A percentile compares a stretch with the other conserved stretches of the same genome.
Evolutionary conservation across 805 yeast genomes (phyloP).

Genomic region (Priceomyces fermenticarens): DNA sequence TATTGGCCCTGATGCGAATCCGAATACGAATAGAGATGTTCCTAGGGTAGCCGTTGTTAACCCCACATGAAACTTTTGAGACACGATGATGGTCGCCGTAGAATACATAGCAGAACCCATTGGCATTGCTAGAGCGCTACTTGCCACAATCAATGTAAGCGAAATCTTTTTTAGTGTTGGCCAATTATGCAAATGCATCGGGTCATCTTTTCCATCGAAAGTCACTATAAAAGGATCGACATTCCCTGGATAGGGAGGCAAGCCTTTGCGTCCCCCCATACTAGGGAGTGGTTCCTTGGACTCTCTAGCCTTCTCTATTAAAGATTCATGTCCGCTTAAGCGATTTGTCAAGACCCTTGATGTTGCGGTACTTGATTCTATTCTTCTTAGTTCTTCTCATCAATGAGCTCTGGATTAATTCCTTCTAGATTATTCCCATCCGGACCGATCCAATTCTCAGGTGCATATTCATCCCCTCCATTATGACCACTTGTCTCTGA

Average conservation of each 20-base stretch:
- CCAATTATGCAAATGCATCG: slow-evolving; percentile 35
- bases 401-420: too few species aligned
- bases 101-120: slow-evolving; percentile 72
- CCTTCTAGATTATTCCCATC: slow-evolving; percentile 5
- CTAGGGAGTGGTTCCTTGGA: slow-evolving; percentile 19
- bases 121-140: slow-evolving; percentile 21
- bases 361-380: slow-evolving; percentile 15
- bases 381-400: slow-evolving; percentile 13
- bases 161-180: slow-evolving; percentile 21
- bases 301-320: slow-evolving; percentile 17
- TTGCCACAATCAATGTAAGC: slow-evolving; percentile 38
- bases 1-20: slow-evolving; percentile 86
- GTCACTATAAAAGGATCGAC: slow-evolving; percentile 9
- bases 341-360: slow-evolving; percentile 16
- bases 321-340: slow-evolving; percentile 18
- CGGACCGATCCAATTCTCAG: slow-evolving; percentile 6
- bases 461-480: slow-evolving; percentile 2
- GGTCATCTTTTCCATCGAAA: slow-evolving; percentile 15
- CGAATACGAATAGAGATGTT: slow-evolving; percentile 73
- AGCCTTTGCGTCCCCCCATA: slow-evolving; percentile 15
- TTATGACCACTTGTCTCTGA: neutral
- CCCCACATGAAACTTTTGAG: slow-evolving; percentile 54
- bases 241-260: slow-evolving; percentile 4
- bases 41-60: slow-evolving; percentile 64
- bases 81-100: slow-evolving; percentile 47